Percentiles rank a stretch among this genome's conserved stretches.
Conservation (phyloP, 352 stramenopile genomes). For the Phytophthora sojae region DNA sequence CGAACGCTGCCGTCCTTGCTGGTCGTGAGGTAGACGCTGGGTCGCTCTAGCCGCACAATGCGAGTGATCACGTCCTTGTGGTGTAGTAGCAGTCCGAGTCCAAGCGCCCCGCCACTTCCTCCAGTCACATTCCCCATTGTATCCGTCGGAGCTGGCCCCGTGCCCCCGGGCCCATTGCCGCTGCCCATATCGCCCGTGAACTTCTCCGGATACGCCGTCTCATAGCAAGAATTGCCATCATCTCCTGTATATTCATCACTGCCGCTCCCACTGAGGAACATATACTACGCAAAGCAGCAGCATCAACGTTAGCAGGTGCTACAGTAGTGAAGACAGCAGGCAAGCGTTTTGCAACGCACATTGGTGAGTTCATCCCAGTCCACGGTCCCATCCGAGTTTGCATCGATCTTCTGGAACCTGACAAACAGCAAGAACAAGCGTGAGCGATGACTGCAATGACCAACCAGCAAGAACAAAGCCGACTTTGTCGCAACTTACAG, state of each 20-base stretch:
- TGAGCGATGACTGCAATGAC: not conserved
- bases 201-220: conserved; percentile 69
- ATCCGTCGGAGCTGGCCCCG: conserved; percentile 20
- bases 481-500: conserved; percentile 44
- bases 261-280: conserved; percentile 84
- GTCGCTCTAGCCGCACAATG: conserved; percentile 70
- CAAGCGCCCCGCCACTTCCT: conserved; percentile 23
- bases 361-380: conserved; percentile 93
- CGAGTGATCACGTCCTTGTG: conserved; percentile 83
- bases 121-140: conserved; percentile 39
- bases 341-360: conserved; percentile 35
- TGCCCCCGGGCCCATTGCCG: conserved; percentile 14
- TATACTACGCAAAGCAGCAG: conserved; percentile 53
- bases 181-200: conserved; percentile 34
- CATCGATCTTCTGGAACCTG: conserved; percentile 91
- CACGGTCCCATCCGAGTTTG: conserved; percentile 86
- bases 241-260: conserved; percentile 69
- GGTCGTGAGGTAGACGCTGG: conserved; percentile 74
- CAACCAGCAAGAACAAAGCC: not conserved
- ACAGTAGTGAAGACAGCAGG: not conserved
- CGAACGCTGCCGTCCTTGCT: conserved; percentile 80
- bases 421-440: not conserved
- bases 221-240: conserved; percentile 68
- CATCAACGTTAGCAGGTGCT: not conserved
- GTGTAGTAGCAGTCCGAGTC: conserved; percentile 43